Conservation (phyloP, 495 filamentous ascomycete species). For the Parmelia sp. region DNA sequence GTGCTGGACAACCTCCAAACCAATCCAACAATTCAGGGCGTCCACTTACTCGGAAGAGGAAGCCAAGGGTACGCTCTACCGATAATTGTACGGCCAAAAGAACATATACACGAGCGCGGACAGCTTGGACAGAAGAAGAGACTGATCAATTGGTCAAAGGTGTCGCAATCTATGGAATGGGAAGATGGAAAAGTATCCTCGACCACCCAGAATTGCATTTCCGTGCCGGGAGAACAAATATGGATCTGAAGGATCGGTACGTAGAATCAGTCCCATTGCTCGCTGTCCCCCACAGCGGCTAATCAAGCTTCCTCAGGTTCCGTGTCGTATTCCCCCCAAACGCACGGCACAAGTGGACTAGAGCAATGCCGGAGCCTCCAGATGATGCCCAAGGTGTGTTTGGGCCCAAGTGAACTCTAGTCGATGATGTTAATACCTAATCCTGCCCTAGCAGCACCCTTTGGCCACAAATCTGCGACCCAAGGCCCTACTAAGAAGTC, state of each 20-base stretch:
- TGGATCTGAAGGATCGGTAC: slow-evolving; percentile 78
- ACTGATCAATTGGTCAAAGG: slow-evolving; percentile 70
- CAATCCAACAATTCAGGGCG: not conserved
- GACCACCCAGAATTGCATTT: slow-evolving; percentile 67
- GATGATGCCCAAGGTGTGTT: slow-evolving; percentile 8
- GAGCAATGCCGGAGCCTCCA: slow-evolving; percentile 6
- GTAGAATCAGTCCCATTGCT: slow-evolving; percentile 13
- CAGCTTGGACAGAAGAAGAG: slow-evolving; percentile 78
- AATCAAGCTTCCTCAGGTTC: slow-evolving; percentile 25
- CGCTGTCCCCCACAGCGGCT: slow-evolving; percentile 8
- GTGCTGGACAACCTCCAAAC: slow-evolving; percentile 4
- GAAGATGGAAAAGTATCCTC: slow-evolving; percentile 83
- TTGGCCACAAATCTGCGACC: slow-evolving; percentile 52
- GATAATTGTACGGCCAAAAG: slow-evolving; percentile 12
- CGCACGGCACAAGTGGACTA: slow-evolving; percentile 14
- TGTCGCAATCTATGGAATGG: slow-evolving; percentile 74
- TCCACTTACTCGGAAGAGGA: slow-evolving; percentile 5
- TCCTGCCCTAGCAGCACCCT: slow-evolving; percentile 23
- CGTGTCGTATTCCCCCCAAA: slow-evolving; percentile 20
- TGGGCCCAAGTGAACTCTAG: not conserved
- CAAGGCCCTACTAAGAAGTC: slow-evolving; percentile 32
- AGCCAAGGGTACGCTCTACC: slow-evolving; percentile 8
- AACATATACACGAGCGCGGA: slow-evolving; percentile 21
- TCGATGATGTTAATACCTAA: not conserved
- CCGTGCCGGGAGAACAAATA: slow-evolving; percentile 59